phyloP scores from a whole-genome alignment of 352 stramenopile species.

The Globisporangium abappressorium region DNA sequence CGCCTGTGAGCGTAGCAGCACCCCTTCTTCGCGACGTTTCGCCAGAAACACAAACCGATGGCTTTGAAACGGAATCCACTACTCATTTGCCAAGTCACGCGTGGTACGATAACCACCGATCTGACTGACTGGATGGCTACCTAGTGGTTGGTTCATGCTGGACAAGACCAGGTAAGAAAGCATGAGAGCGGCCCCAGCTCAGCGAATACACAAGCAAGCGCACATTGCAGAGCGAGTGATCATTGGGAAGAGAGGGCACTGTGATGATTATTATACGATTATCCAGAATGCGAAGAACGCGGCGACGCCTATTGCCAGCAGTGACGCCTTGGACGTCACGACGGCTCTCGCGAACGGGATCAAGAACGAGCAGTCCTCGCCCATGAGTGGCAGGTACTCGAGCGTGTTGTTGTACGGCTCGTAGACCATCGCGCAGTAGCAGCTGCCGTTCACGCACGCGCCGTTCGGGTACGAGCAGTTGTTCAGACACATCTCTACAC shows the following conservation, averaged over 20 bases:
- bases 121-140: not conserved
- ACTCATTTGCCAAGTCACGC: not conserved
- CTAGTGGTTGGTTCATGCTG: not conserved
- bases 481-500: constrained; percentile 91
- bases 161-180: not conserved
- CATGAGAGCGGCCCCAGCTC: not conserved
- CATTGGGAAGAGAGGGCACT: not conserved
- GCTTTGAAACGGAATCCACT: constrained; percentile 5
- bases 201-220: not conserved
- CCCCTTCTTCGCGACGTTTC: constrained; percentile 9
- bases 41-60: not conserved
- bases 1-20: not conserved
- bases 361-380: constrained; percentile 82
- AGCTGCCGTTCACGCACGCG: constrained; percentile 88
- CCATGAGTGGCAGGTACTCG: constrained; percentile 74
- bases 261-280: constrained; percentile 5
- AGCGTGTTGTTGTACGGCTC: constrained; percentile 94
- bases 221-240: not conserved
- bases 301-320: not conserved
- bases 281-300: constrained; percentile 9
- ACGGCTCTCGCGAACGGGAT: constrained; percentile 56
- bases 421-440: constrained; percentile 91
- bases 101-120: not conserved
- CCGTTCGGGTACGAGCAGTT: constrained; percentile 97
- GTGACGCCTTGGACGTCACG: not conserved